phyloP scores from a whole-genome alignment of 176 grass and related monocot genomes.

The Musa acuminata region DNA sequence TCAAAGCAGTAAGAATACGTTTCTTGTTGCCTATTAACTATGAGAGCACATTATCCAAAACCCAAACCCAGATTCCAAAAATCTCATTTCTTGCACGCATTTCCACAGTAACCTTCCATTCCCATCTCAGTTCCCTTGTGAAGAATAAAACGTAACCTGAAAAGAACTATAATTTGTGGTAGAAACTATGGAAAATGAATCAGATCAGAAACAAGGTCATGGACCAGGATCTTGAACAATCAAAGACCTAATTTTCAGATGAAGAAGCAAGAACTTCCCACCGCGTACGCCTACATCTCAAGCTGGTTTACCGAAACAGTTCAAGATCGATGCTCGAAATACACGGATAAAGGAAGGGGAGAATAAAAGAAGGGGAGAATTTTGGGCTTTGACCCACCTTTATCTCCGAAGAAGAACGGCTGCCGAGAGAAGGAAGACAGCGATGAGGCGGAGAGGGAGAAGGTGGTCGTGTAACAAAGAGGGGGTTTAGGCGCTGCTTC shows the following conservation, averaged over 20 bases:
- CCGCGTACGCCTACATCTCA: not conserved
- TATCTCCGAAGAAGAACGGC: not conserved
- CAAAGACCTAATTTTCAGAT: not conserved
- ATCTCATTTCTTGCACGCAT: not conserved
- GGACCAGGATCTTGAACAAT: too few relatives aligned
- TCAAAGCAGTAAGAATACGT: not conserved
- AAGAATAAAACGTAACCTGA: not conserved
- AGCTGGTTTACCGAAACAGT: not conserved
- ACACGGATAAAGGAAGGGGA: not conserved
- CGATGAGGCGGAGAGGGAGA: not conserved
- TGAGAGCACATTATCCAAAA: not conserved
- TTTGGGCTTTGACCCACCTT: not conserved
- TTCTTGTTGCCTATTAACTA: not conserved
- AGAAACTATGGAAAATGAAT: not conserved
- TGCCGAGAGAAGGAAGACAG: not conserved
- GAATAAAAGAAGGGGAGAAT: not conserved
- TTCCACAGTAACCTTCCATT: not conserved
- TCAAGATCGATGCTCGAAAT: not conserved
- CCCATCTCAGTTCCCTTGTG: not conserved
- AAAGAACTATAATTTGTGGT: not conserved
- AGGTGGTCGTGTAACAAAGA: not conserved
- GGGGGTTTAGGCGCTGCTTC: too few relatives aligned
- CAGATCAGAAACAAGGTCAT: too few relatives aligned
- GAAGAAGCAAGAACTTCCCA: not conserved
- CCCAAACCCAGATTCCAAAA: not conserved